Evolutionary conservation across 2,329 filamentous ascomycete genomes (phyloP).

Genomic region (Stagonosporopsis rhizophila): DNA sequence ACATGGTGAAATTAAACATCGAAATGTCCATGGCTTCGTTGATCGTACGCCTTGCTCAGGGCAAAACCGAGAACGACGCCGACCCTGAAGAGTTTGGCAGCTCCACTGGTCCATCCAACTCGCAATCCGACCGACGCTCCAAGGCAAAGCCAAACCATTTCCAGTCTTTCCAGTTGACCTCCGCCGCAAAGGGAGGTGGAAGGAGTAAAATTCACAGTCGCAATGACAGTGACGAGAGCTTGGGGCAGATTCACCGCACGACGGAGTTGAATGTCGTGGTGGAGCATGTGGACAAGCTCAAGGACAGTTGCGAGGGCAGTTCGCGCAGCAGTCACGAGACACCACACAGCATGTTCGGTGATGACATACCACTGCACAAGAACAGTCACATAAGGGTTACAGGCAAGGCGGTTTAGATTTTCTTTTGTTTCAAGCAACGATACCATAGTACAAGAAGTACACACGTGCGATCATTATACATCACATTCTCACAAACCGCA

Average conservation of each 20-base stretch:
- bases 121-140: constrained; percentile 21
- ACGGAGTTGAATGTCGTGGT: constrained; percentile 36
- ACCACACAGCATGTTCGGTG: constrained; percentile 33
- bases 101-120: constrained; percentile 29
- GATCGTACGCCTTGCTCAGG: constrained; percentile 47
- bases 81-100: constrained; percentile 26
- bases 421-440: constrained; percentile 9
- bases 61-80: constrained; percentile 40
- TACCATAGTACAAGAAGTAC: constrained; percentile 15
- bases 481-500: not conserved
- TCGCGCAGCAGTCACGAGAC: constrained; percentile 32
- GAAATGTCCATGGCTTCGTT: constrained; percentile 55
- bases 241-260: constrained; percentile 34
- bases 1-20: constrained; percentile 55
- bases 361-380: constrained; percentile 37
- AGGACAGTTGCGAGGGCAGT: constrained; percentile 16
- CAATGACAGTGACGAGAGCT: constrained; percentile 34
- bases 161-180: constrained; percentile 29
- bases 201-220: constrained; percentile 23
- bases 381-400: constrained; percentile 12
- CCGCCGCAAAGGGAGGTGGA: constrained; percentile 12
- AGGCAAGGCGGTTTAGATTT: constrained; percentile 6
- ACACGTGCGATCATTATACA: constrained; percentile 10
- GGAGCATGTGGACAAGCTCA: constrained; percentile 20
- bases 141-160: constrained; percentile 19